Evolutionary conservation across 345 rosid species (phyloP), one percentile per base, ranked within the genome.

Genomic region (Lepidium aucheri): DNA sequence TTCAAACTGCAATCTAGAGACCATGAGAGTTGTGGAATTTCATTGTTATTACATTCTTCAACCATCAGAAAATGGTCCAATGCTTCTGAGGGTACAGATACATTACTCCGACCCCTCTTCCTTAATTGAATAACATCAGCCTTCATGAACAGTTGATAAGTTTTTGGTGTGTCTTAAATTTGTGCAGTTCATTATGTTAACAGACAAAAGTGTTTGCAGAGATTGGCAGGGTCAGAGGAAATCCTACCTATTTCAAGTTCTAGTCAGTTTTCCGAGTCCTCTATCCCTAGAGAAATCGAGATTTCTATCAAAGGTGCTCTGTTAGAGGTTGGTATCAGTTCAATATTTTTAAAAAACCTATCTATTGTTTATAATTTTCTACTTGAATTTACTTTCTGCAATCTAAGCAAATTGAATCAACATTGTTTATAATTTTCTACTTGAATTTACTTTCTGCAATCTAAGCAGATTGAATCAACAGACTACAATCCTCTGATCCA

Each of bases 41-140:
- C 77, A 70, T 34, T 92, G 92, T 74, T 89, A 79, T 68, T 91
- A 89, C 74, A 73, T 89, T 60, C 98, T 91, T 77, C 95, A 82
- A 75, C 95, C 98, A 40, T 92, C 96, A 68, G 86, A 82, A 15
- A 77, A 81, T 72, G 95, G 98, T 55, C 91, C 87, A 8, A 85
- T 92, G 96, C 86, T 92, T 82, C 89, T 92, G 53, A 85, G 92
- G 92, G 98, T 89, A 73, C 76, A 68, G 30, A 4, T 34, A 62
- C 52, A 9, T 26, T 16, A 46, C 75, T 30, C 4, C n/a, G 33
- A 40, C 36, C 8, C 32, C 22, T 60, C 66, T 50, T 69, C 40
- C 41, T 30, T 40, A 30, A 12, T 34, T 13, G 1, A 51, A 51
- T 52, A 22, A 42, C 67, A 18, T 34, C 24, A 22, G 12, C 30